A percentile compares a stretch with the other conserved stretches of the same genome.
These are phyloP conservation scores for Geranium brycei DNA, from an alignment of 345 rosid species.

Conservation along the genomic window DNA sequence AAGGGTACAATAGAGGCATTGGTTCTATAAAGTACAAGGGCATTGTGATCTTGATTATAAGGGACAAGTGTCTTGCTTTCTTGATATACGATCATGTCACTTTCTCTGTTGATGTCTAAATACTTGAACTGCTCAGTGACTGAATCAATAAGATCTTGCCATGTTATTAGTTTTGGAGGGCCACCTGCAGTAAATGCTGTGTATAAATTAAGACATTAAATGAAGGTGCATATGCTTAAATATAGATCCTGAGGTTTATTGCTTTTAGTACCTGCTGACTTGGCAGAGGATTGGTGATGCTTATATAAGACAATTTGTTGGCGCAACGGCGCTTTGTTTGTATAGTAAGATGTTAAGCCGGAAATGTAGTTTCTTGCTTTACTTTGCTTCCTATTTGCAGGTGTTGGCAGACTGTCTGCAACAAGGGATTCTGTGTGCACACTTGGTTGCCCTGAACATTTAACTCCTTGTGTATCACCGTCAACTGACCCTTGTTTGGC, in stretches of 20 bases:
- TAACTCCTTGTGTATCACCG: slow-evolving; percentile 3
- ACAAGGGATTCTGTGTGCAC: slow-evolving; percentile 24
- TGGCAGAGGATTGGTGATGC: slow-evolving; percentile 16
- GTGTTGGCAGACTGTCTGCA: slow-evolving; percentile 18
- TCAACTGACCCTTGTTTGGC: slow-evolving; percentile 13
- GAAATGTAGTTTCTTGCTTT: slow-evolving; percentile 23
- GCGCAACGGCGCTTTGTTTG: slow-evolving; percentile 19
- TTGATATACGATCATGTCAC: slow-evolving; percentile 6
- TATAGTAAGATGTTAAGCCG: slow-evolving; percentile 16
- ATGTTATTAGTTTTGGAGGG: slow-evolving; percentile 24
- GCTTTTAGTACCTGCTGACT: slow-evolving; percentile 29
- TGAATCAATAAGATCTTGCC: slow-evolving; percentile 27
- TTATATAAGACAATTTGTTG: slow-evolving; percentile 21
- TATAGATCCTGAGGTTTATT: not conserved
- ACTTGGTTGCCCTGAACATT: slow-evolving; percentile 10
- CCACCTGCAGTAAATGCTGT: slow-evolving; percentile 26
- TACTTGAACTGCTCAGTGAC: slow-evolving; percentile 27
- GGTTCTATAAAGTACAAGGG: slow-evolving; percentile 36
- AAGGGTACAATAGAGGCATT: slow-evolving; percentile 52
- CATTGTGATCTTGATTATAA: slow-evolving; percentile 31
- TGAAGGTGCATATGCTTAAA: no score
- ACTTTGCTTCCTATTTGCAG: slow-evolving; percentile 39
- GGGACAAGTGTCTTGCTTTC: slow-evolving; percentile 48
- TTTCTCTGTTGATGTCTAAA: slow-evolving; percentile 41
- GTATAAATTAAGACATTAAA: not conserved